These are phyloP conservation scores for Xylaria longipes DNA, from an alignment of 495 filamentous ascomycete genomes.

Conservation along the genomic window DNA sequence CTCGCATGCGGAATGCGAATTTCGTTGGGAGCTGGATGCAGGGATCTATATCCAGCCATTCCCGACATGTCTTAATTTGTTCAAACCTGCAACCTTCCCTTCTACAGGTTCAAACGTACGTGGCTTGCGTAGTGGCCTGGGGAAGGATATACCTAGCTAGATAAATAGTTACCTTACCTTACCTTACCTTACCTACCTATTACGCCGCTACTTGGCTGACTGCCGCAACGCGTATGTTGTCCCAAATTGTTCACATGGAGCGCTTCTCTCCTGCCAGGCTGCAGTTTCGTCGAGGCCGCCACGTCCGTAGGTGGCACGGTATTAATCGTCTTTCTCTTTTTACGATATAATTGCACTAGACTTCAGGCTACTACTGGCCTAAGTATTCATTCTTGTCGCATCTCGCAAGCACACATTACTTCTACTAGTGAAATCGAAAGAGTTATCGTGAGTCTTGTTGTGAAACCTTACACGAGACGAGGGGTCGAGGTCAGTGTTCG, in stretches of 20 bases:
- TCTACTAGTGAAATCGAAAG: background rate
- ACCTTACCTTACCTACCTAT: too few relatives aligned
- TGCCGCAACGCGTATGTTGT: background rate
- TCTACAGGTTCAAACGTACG: background rate
- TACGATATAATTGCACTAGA: background rate
- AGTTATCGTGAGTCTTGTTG: background rate
- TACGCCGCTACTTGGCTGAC: background rate
- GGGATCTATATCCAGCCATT: background rate
- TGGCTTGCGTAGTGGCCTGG: background rate
- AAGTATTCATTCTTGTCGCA: background rate
- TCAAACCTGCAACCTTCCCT: background rate
- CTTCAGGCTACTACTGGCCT: background rate
- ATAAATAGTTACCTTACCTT: background rate
- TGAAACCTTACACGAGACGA: background rate
- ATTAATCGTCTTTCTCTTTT: background rate
- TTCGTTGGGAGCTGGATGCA: constrained; percentile 17
- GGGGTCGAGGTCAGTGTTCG: background rate
- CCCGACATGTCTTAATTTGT: background rate
- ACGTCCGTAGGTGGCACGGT: background rate
- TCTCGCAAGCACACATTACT: background rate
- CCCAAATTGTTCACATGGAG: background rate
- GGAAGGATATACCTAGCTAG: background rate
- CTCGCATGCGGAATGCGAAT: constrained; percentile 4
- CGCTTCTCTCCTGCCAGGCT: background rate
- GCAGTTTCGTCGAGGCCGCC: background rate